Conservation (phyloP, 768 basidiomycete genomes). For the Naganishia antarctica region DNA sequence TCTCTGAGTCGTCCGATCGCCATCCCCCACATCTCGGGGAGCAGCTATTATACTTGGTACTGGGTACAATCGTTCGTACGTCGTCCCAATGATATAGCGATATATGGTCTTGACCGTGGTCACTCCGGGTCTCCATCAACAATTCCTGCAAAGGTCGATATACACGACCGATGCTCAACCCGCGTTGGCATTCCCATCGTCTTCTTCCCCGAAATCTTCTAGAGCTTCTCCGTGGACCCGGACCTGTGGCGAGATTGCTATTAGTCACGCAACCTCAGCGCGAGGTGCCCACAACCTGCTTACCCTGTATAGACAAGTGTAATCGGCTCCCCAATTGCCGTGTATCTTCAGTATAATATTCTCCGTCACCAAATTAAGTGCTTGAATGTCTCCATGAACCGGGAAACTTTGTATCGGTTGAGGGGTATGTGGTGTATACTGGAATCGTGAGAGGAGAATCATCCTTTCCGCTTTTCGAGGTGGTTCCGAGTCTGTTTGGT, state of each 20-base stretch:
- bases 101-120: too few species aligned
- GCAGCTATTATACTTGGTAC: too few species aligned
- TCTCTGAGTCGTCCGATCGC: too few species aligned
- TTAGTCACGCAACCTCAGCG: too few species aligned
- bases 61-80: too few species aligned
- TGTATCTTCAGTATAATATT: slow-evolving; percentile 72
- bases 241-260: slow-evolving; percentile 3
- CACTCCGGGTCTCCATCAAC: too few species aligned
- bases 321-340: slow-evolving; percentile 83
- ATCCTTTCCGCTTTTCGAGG: slow-evolving; percentile 33
- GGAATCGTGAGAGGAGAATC: slow-evolving; percentile 64
- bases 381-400: slow-evolving; percentile 62
- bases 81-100: too few species aligned
- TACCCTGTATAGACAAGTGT: slow-evolving; percentile 69
- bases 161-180: background rate
- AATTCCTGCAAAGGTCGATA: too few species aligned
- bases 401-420: slow-evolving; percentile 74
- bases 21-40: too few species aligned
- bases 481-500: slow-evolving; percentile 6
- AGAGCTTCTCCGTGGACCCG: slow-evolving; percentile 6
- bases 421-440: slow-evolving; percentile 58
- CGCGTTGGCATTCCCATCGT: background rate
- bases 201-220: background rate
- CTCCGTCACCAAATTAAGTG: slow-evolving; percentile 74
- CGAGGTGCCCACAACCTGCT: slow-evolving; percentile 25